A percentile compares a stretch with the other conserved stretches of the same genome.
Evolutionary conservation across 2,329 filamentous ascomycete species (phyloP).

Genomic region (Ophiostoma quercus): DNA sequence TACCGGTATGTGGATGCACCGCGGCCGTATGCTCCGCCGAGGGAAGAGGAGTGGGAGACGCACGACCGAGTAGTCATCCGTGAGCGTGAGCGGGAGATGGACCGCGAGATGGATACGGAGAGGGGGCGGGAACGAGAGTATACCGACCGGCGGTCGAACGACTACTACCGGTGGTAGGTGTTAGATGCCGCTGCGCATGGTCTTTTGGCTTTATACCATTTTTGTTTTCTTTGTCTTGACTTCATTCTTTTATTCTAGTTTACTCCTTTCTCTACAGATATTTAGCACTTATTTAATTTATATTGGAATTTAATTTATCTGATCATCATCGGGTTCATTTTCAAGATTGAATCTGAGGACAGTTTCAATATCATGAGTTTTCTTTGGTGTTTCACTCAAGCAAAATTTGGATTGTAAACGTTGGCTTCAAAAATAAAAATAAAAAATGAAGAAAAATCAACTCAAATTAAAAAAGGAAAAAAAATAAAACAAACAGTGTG

Average conservation of each 20-base stretch:
- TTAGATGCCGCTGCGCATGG: no score
- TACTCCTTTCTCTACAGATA: neutral
- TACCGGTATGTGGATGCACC: conserved; percentile 3
- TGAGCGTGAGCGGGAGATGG: neutral
- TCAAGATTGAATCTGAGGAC: no score
- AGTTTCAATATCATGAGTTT: no score
- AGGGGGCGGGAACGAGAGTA: neutral
- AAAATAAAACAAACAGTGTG: neutral
- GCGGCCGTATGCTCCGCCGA: neutral
- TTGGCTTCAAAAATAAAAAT: neutral
- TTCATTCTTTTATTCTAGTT: neutral
- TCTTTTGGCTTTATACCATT: neutral
- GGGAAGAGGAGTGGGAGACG: neutral
- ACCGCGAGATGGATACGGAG: neutral
- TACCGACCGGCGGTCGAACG: neutral
- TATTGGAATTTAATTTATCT: no score
- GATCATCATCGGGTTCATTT: no score
- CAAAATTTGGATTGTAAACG: no score
- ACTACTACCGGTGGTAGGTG: neutral
- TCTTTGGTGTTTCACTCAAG: no score
- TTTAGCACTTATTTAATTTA: no score
- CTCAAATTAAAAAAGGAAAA: neutral
- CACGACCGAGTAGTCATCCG: neutral
- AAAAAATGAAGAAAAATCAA: neutral
- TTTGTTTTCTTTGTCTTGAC: neutral